Evolutionary conservation across 129 eudicot species (phyloP).

Genomic region (Saussurea involucrata): DNA sequence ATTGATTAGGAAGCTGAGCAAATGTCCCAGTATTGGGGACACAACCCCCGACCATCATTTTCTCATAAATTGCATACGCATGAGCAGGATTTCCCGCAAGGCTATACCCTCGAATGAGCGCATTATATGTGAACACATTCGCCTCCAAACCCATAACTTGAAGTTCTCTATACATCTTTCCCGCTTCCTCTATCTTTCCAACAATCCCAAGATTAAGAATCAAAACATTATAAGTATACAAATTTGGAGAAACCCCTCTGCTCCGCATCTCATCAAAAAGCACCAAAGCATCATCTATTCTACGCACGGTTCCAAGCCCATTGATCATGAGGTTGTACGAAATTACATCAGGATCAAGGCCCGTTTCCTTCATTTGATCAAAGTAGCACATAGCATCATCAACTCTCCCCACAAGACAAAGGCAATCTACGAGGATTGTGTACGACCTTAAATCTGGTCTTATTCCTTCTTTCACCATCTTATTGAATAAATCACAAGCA

Average conservation of each 20-base stretch:
- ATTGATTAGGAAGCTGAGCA: constrained; percentile 86
- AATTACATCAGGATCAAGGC: constrained; percentile 83
- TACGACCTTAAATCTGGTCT: constrained; percentile 90
- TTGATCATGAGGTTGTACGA: constrained; percentile 85
- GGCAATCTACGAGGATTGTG: constrained; percentile 87
- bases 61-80: constrained; percentile 86
- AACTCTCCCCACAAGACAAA: constrained; percentile 55
- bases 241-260: constrained; percentile 67
- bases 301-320: constrained; percentile 69
- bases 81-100: constrained; percentile 59
- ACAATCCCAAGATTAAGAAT: constrained; percentile 71
- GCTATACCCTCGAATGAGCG: constrained; percentile 86
- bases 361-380: constrained; percentile 55
- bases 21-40: constrained; percentile 82
- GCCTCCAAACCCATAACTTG: constrained; percentile 73
- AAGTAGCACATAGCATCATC: constrained; percentile 73
- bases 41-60: constrained; percentile 93
- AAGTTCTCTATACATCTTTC: constrained; percentile 62
- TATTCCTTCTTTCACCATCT: constrained; percentile 80
- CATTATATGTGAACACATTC: constrained; percentile 78
- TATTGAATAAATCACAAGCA: constrained; percentile 55
- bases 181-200: constrained; percentile 81
- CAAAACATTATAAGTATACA: constrained; percentile 76
- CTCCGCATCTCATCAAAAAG: constrained; percentile 69
- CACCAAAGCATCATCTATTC: constrained; percentile 64